phyloP scores from a whole-genome alignment of 352 stramenopile species.

The Phytophthora foliorum region DNA sequence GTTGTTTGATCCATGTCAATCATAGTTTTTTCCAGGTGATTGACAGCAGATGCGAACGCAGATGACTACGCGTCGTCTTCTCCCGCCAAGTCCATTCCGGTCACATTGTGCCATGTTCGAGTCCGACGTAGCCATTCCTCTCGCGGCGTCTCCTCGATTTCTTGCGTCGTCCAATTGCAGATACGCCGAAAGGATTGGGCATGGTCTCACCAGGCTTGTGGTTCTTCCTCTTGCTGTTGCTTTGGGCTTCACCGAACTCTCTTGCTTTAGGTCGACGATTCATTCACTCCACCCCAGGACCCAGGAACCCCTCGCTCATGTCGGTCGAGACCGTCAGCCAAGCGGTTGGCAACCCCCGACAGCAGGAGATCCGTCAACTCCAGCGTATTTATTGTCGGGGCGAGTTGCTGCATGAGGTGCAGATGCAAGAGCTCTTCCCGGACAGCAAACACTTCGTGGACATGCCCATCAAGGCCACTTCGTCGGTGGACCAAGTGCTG shows the following conservation, averaged over 20 bases:
- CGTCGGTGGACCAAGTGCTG: slow-evolving; percentile 51
- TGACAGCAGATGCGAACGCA: slow-evolving; percentile 12
- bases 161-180: slow-evolving; percentile 26
- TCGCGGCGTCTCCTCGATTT: slow-evolving; percentile 2
- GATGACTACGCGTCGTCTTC: slow-evolving; percentile 1
- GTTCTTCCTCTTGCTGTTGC: slow-evolving; percentile 20
- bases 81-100: neutral
- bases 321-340: slow-evolving; percentile 9
- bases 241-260: slow-evolving; percentile 14
- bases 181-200: neutral
- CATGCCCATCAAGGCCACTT: slow-evolving; percentile 77
- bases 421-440: slow-evolving; percentile 69
- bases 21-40: neutral
- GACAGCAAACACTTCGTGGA: slow-evolving; percentile 94
- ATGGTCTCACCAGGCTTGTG: slow-evolving; percentile 22
- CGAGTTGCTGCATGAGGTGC: slow-evolving; percentile 68
- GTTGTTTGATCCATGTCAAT: slow-evolving; percentile 11
- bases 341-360: slow-evolving; percentile 11
- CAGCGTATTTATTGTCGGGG: slow-evolving; percentile 61
- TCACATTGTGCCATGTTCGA: neutral
- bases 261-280: slow-evolving; percentile 26
- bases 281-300: slow-evolving; percentile 9
- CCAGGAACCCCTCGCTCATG: slow-evolving; percentile 5
- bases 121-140: neutral
- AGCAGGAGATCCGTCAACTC: slow-evolving; percentile 39